phyloP scores from a whole-genome alignment of 1,284 basidiomycete genomes.

The Microbotryum violaceum region DNA sequence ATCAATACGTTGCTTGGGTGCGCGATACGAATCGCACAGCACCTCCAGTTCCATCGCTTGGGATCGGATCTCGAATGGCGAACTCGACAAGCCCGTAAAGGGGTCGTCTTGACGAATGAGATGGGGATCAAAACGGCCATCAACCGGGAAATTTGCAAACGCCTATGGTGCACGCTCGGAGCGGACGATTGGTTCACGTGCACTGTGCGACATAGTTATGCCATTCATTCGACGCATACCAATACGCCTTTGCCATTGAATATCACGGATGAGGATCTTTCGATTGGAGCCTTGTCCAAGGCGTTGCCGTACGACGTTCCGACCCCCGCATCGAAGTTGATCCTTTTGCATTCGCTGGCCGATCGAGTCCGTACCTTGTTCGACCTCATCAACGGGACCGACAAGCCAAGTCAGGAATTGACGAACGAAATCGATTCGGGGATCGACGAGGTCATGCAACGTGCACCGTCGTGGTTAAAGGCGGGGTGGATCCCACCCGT shows the following conservation, averaged over 20 bases:
- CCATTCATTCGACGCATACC: slow-evolving; percentile 18
- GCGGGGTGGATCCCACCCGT: slow-evolving; percentile 1
- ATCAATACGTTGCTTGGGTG: slow-evolving; percentile 25
- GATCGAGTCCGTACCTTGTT: slow-evolving; percentile 20
- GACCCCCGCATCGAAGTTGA: slow-evolving; percentile 21
- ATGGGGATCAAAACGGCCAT: slow-evolving; percentile 20
- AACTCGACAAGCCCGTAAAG: slow-evolving; percentile 13
- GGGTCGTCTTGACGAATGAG: slow-evolving; percentile 19
- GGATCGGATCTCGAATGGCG: slow-evolving; percentile 24
- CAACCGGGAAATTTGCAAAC: slow-evolving; percentile 26
- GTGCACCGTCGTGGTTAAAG: slow-evolving; percentile 16
- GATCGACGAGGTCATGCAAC: slow-evolving; percentile 14
- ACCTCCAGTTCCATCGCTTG: slow-evolving; percentile 28
- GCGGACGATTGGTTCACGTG: slow-evolving; percentile 25
- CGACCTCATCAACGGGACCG: slow-evolving; percentile 15
- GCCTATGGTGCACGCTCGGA: slow-evolving; percentile 23
- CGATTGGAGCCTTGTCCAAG: slow-evolving; percentile 7
- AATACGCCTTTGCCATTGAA: slow-evolving; percentile 27
- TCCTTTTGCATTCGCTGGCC: slow-evolving; percentile 12
- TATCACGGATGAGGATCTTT: slow-evolving; percentile 21
- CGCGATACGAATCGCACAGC: slow-evolving; percentile 24
- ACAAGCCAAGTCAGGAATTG: slow-evolving; percentile 6
- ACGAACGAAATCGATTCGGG: slow-evolving; percentile 20
- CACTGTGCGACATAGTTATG: slow-evolving; percentile 16
- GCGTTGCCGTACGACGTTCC: slow-evolving; percentile 14